Evolutionary conservation across 352 stramenopile species (phyloP), one percentile per base, ranked within the genome.

Genomic region (Pythium aquatile): DNA sequence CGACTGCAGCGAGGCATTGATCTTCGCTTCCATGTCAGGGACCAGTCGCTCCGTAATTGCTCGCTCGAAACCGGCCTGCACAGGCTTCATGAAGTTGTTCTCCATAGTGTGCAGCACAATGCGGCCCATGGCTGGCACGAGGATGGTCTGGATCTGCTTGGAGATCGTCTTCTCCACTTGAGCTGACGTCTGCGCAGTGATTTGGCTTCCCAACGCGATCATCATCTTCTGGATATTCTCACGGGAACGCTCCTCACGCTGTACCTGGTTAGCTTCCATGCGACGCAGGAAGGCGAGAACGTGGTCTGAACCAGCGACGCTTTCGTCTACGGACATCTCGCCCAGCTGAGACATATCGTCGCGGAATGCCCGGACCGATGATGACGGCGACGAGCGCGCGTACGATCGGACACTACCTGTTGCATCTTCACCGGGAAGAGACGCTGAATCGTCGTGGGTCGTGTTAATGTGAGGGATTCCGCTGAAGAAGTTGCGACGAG

Each of bases 21-120:
- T 69, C 68, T 91, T 93, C 17, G 76, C 70, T 60, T 91, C 80
- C 77, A 93, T 90, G 40, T 86, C 55, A 5, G 84, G 81, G 42
- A 93, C 80, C 30, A 93, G 62, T 46, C 84, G 83, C 53, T 93
- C 84, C 11, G 72, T 67, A 58, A 93, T 91, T 26, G 87, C 76
- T 48, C 87, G 81, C 66, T 94, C 81, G 55, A 94, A 90, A 10
- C 81, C 81, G 42, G 76, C 89, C 56, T 91, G 81, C 42, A 93
- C 81, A 5, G 86, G 86, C 66, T 94, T 92, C 81, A 93, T 90
- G 42, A 93, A 92, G 59, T 92, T 94, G 71, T 92, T 90, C 62
- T 94, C 86, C 86, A 94, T 94, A 9, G 86, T 94, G 58, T 94
- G 86, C 47, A 94, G 58, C 10, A 94, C 86, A 32, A 94, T 94